Evolutionary conservation across 495 filamentous ascomycete species (phyloP).

Genomic region (Cercophora samala): DNA sequence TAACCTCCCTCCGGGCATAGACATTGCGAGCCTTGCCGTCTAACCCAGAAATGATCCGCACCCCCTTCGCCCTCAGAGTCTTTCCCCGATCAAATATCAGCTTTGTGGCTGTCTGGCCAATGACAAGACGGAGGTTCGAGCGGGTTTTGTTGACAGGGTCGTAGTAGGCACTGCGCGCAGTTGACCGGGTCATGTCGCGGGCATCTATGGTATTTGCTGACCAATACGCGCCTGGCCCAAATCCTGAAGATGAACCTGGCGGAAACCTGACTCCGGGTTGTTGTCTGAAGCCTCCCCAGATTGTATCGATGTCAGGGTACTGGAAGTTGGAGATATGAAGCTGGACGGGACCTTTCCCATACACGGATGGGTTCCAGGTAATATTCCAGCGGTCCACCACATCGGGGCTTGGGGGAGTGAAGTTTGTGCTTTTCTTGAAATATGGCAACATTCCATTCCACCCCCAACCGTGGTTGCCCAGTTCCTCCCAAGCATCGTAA

Average conservation of each 20-base stretch:
- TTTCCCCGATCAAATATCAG: slow-evolving; percentile 22
- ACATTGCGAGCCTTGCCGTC: slow-evolving; percentile 19
- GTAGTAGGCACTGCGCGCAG: slow-evolving; percentile 31
- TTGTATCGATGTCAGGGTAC: slow-evolving; percentile 23
- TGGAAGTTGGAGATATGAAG: slow-evolving; percentile 26
- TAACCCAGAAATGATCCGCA: slow-evolving; percentile 20
- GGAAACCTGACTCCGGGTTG: slow-evolving; percentile 15
- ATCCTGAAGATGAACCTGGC: slow-evolving; percentile 15
- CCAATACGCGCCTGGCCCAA: slow-evolving; percentile 24
- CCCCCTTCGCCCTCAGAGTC: slow-evolving; percentile 19
- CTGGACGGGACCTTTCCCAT: slow-evolving; percentile 26
- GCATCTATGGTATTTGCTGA: slow-evolving; percentile 23
- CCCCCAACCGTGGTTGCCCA: slow-evolving; percentile 59
- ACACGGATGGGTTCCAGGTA: slow-evolving; percentile 23
- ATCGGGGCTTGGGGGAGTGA: slow-evolving; percentile 25
- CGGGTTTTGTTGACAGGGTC: slow-evolving; percentile 26
- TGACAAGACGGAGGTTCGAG: slow-evolving; percentile 23
- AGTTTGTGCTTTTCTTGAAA: slow-evolving; percentile 46
- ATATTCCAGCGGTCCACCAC: slow-evolving; percentile 31
- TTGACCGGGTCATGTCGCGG: slow-evolving; percentile 23
- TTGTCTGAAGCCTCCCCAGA: slow-evolving; percentile 24
- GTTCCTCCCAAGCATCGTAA: slow-evolving; percentile 61
- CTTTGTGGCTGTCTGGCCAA: slow-evolving; percentile 26
- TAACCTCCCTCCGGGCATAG: slow-evolving; percentile 41
- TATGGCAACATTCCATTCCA: slow-evolving; percentile 48